Conservation (phyloP, 2,329 filamentous ascomycete species). For the Didymella lethalis region DNA sequence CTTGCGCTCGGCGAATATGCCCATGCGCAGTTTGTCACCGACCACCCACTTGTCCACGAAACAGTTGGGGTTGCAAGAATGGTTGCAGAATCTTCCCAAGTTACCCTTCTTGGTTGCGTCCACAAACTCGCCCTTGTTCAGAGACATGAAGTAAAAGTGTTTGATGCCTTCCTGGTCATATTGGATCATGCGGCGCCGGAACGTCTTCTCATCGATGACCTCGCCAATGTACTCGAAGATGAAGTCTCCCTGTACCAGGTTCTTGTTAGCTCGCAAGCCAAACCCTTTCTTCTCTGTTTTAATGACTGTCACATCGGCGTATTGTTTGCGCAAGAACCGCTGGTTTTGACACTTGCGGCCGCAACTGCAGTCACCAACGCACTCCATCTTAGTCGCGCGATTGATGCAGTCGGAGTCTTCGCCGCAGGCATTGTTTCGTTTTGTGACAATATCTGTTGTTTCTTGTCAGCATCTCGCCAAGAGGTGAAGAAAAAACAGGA, state of each 20-base stretch:
- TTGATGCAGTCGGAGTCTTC: constrained; percentile 99
- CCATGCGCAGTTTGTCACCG: constrained; percentile 96
- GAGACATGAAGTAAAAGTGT: constrained; percentile 99
- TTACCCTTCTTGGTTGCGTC: constrained; percentile 98
- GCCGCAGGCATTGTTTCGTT: constrained; percentile 82
- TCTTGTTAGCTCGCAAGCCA: constrained; percentile 81
- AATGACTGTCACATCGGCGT: constrained; percentile 91
- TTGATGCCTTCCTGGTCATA: constrained; percentile 98
- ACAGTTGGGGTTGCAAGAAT: constrained; percentile 98
- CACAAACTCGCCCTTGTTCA: constrained; percentile 94
- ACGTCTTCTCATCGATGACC: constrained; percentile 91
- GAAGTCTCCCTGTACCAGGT: constrained; percentile 84
- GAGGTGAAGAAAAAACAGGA: not conserved
- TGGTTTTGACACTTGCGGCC: constrained; percentile 90
- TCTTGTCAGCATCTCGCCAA: constrained; percentile 43
- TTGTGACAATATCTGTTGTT: constrained; percentile 57
- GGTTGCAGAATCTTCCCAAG: constrained; percentile 95
- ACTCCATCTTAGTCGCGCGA: constrained; percentile 97
- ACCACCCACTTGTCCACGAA: constrained; percentile 99
- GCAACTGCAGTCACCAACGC: constrained; percentile 85
- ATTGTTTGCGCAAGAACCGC: constrained; percentile 89
- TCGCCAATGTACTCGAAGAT: constrained; percentile 99
- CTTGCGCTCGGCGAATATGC: constrained; percentile 89
- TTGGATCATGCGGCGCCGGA: constrained; percentile 87
- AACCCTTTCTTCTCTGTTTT: constrained; percentile 98